Base-by-base conservation (phyloP, 495 filamentous ascomycete genomes). In the Daldinia grandis region DNA sequence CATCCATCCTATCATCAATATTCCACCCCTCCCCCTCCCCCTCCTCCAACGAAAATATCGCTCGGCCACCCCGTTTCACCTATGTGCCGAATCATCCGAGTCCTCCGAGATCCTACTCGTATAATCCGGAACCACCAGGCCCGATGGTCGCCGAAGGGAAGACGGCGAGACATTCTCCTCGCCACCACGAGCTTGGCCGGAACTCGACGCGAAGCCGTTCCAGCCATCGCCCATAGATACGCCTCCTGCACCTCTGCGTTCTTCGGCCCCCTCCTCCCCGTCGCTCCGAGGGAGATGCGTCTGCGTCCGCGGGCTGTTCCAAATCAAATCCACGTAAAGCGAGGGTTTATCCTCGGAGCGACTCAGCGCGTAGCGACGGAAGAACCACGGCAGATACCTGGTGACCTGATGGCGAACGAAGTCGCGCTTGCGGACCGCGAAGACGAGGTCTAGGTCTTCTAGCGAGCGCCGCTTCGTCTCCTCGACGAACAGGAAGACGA, bases 401-500 rank as follows among this genome's bases (percentile, higher is more conserved):
- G 44, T 15, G 27, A 77, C 44, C 58, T 77, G 77, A 57, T 74
- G 66, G 19, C 56, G 62, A n/a, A 76, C 72, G 51, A 79, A 79
- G 9, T 66, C 66, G 35, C 64, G 60, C 62, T 79, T 79, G 25
- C 64, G 66, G 15, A 76, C 70, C 28, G 68, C 68, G 57, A 79
- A 78, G 28, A 79, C 73, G 25, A 64, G 66, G 58, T 77, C 69
- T 4, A 78, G 74, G 47, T 76, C 74, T 28, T 78, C 74, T 63
- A 79, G 72, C 9, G 70, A 74, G 10, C 66, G 69, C 10, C 61
- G 58, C 53, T 74, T 78, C 5, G 76, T 79, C 57, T 78, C 74
- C 40, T 79, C 74, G 28, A 79, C 74, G 28, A 79, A 55, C 7
- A 78, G 67, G 66, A 76, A 78, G 15, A 79, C 67, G 19, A 78